Evolutionary conservation across 176 grass and related monocot species (phyloP), one percentile per base, ranked within the genome.

Genomic region (Aegilops bicornis): DNA sequence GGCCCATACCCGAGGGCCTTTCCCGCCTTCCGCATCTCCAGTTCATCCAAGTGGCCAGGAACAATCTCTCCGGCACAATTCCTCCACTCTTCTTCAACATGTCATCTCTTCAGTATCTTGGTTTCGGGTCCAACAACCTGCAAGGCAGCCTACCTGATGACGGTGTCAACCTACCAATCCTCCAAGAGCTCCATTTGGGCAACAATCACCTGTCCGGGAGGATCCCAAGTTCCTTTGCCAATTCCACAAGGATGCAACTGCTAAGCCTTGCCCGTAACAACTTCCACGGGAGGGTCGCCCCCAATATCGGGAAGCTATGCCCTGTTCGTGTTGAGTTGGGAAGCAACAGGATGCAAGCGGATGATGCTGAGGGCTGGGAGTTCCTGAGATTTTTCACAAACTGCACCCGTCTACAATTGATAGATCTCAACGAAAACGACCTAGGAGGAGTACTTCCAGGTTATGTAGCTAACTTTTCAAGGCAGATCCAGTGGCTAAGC

Each of bases 1-100:
- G 80, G 11, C 10, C 5, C 47, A 78, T 78, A 13, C 86, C 80
- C 2, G 73, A 79, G 10, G 27, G 64, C 20, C 87, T 88, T 79
- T 83, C 87, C 12, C 37, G 9, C 7, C 33, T 83, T 64, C 11
- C 19, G 7, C n/a, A 43, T 22, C 79, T 86, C 25, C 14, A 0
- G 13, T 0, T 0, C 27, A 63, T 90, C 22, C 22, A 60, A 20
- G 15, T 30, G 2, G 29, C 1, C 3, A 78, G 24, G 20, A 90
- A 90, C 13, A 90, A 20, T 52, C 64, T 90, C 32, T 78, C 78
- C 0, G 84, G 84, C 6, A 71, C 22, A 24, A 73, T 90, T 48
- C 79, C 79, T 13, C 79, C 79, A 1, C 36, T 35, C 0, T 78
- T 90, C 69, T 86, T 86, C 52, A 90, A 90, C 65, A 82, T 79